Base-by-base conservation (phyloP, 2,329 filamentous ascomycete species). In the Ophiocordyceps sinensis region DNA sequence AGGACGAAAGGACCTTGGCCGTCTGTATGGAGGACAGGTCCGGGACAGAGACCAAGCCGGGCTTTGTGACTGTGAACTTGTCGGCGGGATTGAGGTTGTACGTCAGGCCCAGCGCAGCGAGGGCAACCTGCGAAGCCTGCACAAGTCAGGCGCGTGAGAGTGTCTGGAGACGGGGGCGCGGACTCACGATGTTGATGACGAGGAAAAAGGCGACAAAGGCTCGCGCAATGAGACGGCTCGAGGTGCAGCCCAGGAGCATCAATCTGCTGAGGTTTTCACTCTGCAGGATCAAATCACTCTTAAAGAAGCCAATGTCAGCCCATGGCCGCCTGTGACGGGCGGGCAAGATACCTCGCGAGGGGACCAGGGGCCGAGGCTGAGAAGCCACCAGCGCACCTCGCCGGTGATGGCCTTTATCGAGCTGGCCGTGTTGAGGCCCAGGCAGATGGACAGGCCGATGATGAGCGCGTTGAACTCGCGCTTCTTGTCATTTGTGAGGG, bases 381-480 rank as follows among this genome's bases (percentile, higher is more conserved):
- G 47, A 26, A 69, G 59, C 53, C 63, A 66, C 64, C 66, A 70
- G n/a, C 66, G 55, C 44, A 67, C 51, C 44, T 67, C 64, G 13
- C 56, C 49, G 4, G 64, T 60, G 57, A 68, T 63, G 26, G 57
- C 58, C 43, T 66, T 66, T 19, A 70, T 54, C 7, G 59, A 58
- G 45, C 56, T 64, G 3, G 61, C 58, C 35, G 68, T 59, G 38
- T 63, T 62, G 38, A 70, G 46, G 42, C 63, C 62, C 15, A 68
- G 50, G 0, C 53, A 48, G 28, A 69, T 67, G 37, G 61, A 62
- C 5, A 68, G 52, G 0, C 58, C 65, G 1, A 65, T 65, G 17
- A 67, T 62, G n/a, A 67, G 45, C 0, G 61, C 53, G 41, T 68
- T 69, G 47, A 64, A 69, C 38, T 58, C 48, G 26, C 58, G 57